Evolutionary conservation across 768 basidiomycete species (phyloP), one percentile per base, ranked within the genome.

Genomic region (Cystofilobasidium ferigula): DNA sequence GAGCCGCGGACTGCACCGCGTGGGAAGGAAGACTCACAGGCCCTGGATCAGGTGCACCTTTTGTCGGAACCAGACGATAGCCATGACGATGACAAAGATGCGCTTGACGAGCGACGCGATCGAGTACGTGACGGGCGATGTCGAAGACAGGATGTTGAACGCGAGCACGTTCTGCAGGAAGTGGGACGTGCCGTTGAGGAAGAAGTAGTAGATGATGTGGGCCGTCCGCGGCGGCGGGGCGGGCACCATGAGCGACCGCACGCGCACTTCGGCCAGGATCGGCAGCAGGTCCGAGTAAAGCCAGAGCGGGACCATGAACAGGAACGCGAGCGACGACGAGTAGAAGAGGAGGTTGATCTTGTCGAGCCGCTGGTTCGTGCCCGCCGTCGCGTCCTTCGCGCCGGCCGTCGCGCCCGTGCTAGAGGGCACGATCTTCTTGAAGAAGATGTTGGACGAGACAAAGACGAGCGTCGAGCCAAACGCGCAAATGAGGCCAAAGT

Each of bases 51-150:
- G 62, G 40, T 64, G 63, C 13, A 69, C 68, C 30, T 62, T 54
- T 61, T 82, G 67, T 0, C 67, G 85, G 79, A 97, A 98, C 94
- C 94, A 99, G 59, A 92, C 80, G 73, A 99, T 88, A 24, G 95
- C 95, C 71, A 97, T 87, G 78, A 91, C 93, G 73, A 99, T 99
- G 72, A 99, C 95, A 54, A 86, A 91, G 63, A 99, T 92, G 30
- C 95, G 90, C 77, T 99, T 99, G 79, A 97, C 84, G 72, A 99
- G 84, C 4, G 91, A 95, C 3, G 95, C 95, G 75, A 99, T 98
- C 61, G 90, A 94, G 78, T 99, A 99, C 0, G 95, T 98, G 71
- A 99, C 95, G 24, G 95, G 94, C 14, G 94, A 97, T 3, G 91
- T 94, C 34, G 88, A 89, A 1, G 94, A 85, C 57, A 99, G 84